Conservation (phyloP, 1,284 basidiomycete species). For the Hemileia vastatrix region DNA sequence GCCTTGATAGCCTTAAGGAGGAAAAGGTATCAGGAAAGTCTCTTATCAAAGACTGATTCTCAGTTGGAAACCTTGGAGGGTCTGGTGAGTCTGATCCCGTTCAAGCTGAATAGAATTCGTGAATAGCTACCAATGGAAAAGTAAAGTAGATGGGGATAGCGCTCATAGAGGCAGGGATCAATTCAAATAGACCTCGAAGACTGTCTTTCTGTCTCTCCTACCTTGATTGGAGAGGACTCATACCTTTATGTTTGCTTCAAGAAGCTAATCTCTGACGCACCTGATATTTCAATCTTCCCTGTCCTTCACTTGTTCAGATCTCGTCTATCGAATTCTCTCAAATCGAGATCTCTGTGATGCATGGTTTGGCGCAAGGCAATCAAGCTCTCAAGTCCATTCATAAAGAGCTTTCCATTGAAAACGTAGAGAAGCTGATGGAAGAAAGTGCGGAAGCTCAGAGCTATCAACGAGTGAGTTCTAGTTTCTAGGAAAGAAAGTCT, state of each 20-base stretch:
- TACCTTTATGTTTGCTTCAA: neutral
- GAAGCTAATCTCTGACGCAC: neutral
- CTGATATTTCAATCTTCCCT: neutral
- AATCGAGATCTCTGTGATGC: slow-evolving; percentile 81
- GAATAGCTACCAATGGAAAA: no score
- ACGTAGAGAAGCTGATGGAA: slow-evolving; percentile 83
- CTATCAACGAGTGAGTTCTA: slow-evolving; percentile 56
- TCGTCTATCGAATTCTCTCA: slow-evolving; percentile 92
- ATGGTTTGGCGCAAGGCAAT: slow-evolving; percentile 85
- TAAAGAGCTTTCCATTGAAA: slow-evolving; percentile 80
- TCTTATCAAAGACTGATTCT: slow-evolving; percentile 75
- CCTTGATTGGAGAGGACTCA: neutral
- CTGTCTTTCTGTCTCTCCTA: no score
- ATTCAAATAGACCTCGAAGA: no score
- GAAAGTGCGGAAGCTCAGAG: slow-evolving; percentile 84
- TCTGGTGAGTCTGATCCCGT: no score
- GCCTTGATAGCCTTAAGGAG: slow-evolving; percentile 76
- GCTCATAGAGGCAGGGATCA: no score
- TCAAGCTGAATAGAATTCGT: no score
- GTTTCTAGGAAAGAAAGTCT: neutral
- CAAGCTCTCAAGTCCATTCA: slow-evolving; percentile 87
- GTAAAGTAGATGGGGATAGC: no score
- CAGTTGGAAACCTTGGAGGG: slow-evolving; percentile 85
- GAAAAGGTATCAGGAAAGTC: slow-evolving; percentile 83
- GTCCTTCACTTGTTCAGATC: slow-evolving; percentile 25